These are phyloP conservation scores for Citrus maxima DNA, from an alignment of 345 rosid genomes.

Conservation along the genomic window DNA sequence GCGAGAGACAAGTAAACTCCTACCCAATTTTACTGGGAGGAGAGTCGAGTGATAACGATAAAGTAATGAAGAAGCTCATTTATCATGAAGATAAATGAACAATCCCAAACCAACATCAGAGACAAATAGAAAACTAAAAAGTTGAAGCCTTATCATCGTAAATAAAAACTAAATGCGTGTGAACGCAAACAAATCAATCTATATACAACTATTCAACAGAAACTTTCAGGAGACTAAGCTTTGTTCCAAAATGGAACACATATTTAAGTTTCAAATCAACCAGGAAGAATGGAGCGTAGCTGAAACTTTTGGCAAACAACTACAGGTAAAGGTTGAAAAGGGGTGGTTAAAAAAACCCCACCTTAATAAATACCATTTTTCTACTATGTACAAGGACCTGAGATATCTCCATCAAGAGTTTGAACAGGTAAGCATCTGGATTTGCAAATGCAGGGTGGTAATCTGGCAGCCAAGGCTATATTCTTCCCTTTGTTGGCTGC, in stretches of 20 bases:
- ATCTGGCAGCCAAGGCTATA: not conserved
- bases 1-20: fast-evolving
- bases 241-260: too few species aligned
- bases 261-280: not conserved
- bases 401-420: not conserved
- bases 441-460: not conserved
- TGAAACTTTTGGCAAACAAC: not conserved
- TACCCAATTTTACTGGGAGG: too few species aligned
- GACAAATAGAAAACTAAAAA: not conserved
- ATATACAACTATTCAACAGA: not conserved
- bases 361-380: not conserved
- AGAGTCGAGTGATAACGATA: fast-evolving
- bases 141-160: not conserved
- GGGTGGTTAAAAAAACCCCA: not conserved
- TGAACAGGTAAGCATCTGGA: not conserved
- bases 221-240: too few species aligned
- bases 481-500: not conserved
- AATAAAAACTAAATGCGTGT: not conserved
- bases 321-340: not conserved
- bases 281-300: not conserved
- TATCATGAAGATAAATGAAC: too few species aligned
- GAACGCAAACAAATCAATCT: not conserved
- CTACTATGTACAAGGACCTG: not conserved
- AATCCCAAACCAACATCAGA: not conserved
- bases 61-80: not conserved